Evolutionary conservation across 768 basidiomycete genomes (phyloP), one percentile per base, ranked within the genome.

Genomic region (Suillus weaverae): DNA sequence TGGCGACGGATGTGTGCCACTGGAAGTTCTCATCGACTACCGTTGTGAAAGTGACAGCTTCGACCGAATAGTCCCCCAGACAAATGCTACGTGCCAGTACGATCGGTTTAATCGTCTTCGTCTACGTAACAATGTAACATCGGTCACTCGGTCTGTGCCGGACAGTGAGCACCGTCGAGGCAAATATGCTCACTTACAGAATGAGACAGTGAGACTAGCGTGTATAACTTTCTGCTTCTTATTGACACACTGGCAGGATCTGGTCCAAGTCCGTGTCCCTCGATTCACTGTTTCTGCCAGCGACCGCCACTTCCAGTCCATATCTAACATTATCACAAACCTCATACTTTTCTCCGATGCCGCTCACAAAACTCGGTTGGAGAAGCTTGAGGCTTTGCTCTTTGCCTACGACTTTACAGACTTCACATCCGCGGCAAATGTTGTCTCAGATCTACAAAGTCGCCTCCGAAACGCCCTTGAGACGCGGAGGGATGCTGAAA

Each of bases 61-160:
- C 74, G 94, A 97, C 70, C 90, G 94, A 3, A 83, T 99, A 44
- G 91, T 98, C 7, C 91, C 94, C 3, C 92, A 94, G 75, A 94
- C 95, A 0, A 87, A 92, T 64, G 92, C 91, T 0, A 87, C 84
- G 5, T 86, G 97, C 66, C 90, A 89, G 55, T 94, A 95, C 73
- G 96, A 98, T 82, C 95, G 93, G 74, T 97, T 97, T 81, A 99
- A 99, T 77, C 89, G 90, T 48, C 83, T 97, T 10, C 89, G 96
- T 41, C 79, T 95, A 60, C 89, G 89, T 51, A 93, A 89, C 68
- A 87, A 85, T 66, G 77, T 89, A 36, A 87, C 88, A 38, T 84
- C 86, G 13, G 79, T 81, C 38, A 73, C 77, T n/a, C 74, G 72
- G 13, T 73, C 79, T 18, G 69, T 33, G 18, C 32, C 74, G 10